Percentiles rank a stretch among this genome's conserved stretches.
Evolutionary conservation across 192 early-diverging fungal genomes (phyloP).

Genomic region (Gigaspora rosea): DNA sequence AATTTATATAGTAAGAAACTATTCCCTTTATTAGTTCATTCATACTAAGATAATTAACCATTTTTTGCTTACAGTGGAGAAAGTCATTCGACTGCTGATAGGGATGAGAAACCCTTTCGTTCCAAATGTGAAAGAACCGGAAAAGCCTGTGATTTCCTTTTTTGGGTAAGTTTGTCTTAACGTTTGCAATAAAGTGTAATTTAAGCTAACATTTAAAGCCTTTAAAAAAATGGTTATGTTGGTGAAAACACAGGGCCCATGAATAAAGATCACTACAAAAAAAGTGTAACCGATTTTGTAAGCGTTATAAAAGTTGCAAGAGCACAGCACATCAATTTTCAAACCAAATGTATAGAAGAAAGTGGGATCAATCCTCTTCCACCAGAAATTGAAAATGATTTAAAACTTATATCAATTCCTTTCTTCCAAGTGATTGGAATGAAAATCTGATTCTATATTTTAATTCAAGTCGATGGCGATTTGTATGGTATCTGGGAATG

Average conservation of each 20-base stretch:
- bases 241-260: slow-evolving; percentile 23
- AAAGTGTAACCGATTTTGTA: slow-evolving; percentile 3
- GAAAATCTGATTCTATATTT: too few species aligned
- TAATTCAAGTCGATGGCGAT: too few species aligned
- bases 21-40: not conserved
- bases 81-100: slow-evolving; percentile 29
- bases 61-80: slow-evolving; percentile 25
- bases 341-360: slow-evolving; percentile 13
- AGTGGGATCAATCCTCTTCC: not conserved
- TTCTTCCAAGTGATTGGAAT: too few species aligned
- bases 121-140: not conserved
- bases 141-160: slow-evolving; percentile 29
- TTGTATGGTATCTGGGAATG: too few species aligned
- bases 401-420: too few species aligned
- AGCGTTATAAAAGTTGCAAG: slow-evolving; percentile 23
- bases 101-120: slow-evolving; percentile 15
- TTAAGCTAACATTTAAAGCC: not conserved
- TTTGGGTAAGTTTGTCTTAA: slow-evolving; percentile 16
- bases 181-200: not conserved
- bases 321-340: slow-evolving; percentile 23
- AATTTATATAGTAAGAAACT: slow-evolving; percentile 23
- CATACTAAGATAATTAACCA: slow-evolving; percentile 13
- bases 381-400: too few species aligned
- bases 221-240: not conserved
- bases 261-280: slow-evolving; percentile 23